These are phyloP conservation scores for Saksenaea vasiformis DNA, from an alignment of 371 early-diverging fungal species.

Conservation along the genomic window DNA sequence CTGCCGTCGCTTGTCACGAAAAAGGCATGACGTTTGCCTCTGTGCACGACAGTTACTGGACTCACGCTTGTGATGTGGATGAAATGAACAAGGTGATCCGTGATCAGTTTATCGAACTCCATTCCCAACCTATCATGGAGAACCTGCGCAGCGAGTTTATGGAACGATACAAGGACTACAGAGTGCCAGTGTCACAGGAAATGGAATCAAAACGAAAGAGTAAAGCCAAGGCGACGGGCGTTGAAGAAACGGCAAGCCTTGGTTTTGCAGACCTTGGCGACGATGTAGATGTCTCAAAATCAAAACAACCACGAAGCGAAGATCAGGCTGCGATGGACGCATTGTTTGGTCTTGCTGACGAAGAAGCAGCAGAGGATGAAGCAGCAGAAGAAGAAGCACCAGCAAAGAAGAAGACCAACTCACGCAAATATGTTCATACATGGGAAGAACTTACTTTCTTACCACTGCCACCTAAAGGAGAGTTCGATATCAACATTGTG, in stretches of 20 bases:
- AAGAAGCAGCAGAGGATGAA: conserved; percentile 12
- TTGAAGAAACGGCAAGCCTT: conserved; percentile 14
- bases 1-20: conserved; percentile 85
- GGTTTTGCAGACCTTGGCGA: conserved; percentile 12
- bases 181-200: conserved; percentile 60
- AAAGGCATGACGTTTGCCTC: conserved; percentile 87
- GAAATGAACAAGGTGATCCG: conserved; percentile 84
- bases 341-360: conserved; percentile 28
- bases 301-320: not conserved
- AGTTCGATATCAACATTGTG: conserved; percentile 83
- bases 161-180: conserved; percentile 77
- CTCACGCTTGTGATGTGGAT: conserved; percentile 93
- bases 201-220: conserved; percentile 22
- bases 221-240: conserved; percentile 6
- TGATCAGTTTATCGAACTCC: conserved; percentile 89
- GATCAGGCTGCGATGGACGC: conserved; percentile 24
- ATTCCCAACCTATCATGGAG: conserved; percentile 83
- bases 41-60: conserved; percentile 99
- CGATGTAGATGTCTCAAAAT: not conserved
- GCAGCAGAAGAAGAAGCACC: conserved; percentile 22
- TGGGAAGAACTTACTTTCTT: conserved; percentile 78
- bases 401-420: conserved; percentile 11
- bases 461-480: conserved; percentile 80
- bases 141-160: conserved; percentile 83
- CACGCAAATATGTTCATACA: conserved; percentile 42